Base-by-base conservation (phyloP, 2,329 filamentous ascomycete genomes). In the Botrytis cinerea region DNA sequence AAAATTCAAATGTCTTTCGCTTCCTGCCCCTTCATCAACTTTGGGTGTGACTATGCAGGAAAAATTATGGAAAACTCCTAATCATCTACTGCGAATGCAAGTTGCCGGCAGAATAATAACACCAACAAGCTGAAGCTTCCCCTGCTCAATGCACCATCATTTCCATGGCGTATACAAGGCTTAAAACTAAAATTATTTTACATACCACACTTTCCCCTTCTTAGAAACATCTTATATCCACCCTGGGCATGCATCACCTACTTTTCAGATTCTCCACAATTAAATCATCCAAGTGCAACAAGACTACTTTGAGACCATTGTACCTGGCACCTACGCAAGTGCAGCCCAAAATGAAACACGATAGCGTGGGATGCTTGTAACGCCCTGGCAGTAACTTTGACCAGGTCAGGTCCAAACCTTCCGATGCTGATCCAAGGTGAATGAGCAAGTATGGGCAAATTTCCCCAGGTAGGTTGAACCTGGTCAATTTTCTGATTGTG, bases 331-430 rank as follows among this genome's bases (percentile, higher is more conserved):
- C 66, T 68, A 68, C 66, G 66, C 66, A 43, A 57, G 48, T 68
- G 66, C 48, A 68, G 77, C 75, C 76, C 67, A 76, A 75, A 78
- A 78, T 79, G 78, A 80, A 80, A 80, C 79, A 79, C 76, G 75
- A 79, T 79, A 79, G 79, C 78, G 79, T 79, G 79, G 79, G 74
- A 76, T 76, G 73, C 78, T 75, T 79, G 78, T 74, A 73, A 74
- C 73, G 63, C 72, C 63, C 63, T 69, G 71, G 63, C 62, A 72
- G 73, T 74, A 40, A 63, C 69, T 71, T 74, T 66, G 59, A 57
- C 75, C 67, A 63, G 54, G 59, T 69, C 72, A 68, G 66, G 66
- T 57, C 35, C 48, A 68, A 59, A 71, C 61, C 67, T 71, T 73
- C 72, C 45, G 54, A 62, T 28, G 72, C 66, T 73, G 72, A 73